Conservation (phyloP, 345 rosid genomes). For the Eucalyptus camaldulensis region DNA sequence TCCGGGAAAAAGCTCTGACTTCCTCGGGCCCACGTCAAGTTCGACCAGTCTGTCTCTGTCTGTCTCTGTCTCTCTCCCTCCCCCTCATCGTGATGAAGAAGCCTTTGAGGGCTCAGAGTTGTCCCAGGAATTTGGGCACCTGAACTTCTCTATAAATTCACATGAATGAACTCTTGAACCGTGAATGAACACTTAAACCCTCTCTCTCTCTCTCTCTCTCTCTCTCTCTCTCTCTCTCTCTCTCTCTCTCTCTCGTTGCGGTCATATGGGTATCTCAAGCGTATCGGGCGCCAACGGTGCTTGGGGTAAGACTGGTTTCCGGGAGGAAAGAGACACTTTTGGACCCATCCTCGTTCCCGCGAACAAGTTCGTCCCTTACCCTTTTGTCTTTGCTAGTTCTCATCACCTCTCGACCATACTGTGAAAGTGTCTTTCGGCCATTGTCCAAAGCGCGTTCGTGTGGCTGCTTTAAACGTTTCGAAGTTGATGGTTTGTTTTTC, state of each 20-base stretch:
- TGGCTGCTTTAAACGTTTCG: neutral
- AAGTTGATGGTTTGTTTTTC: neutral
- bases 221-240: neutral
- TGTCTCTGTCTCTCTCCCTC: neutral
- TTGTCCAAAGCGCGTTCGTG: neutral
- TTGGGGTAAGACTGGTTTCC: conserved; percentile 39
- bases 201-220: neutral
- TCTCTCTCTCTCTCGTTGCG: neutral
- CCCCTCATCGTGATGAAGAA: no score
- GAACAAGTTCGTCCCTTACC: conserved; percentile 39
- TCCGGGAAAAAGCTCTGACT: neutral
- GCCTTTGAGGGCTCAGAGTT: no score
- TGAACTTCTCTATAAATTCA: no score
- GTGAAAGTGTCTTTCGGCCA: neutral
- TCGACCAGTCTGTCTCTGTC: neutral
- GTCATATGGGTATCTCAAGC: neutral
- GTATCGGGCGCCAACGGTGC: neutral
- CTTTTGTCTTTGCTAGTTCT: neutral
- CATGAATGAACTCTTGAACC: no score
- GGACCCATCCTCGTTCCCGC: conserved; percentile 86
- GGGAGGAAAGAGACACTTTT: conserved; percentile 89
- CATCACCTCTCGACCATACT: neutral
- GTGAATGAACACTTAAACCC: no score
- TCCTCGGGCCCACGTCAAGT: neutral
- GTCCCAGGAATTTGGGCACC: no score